These are phyloP conservation scores for Parathielavia appendiculata DNA, from an alignment of 495 filamentous ascomycete species.

Conservation along the genomic window DNA sequence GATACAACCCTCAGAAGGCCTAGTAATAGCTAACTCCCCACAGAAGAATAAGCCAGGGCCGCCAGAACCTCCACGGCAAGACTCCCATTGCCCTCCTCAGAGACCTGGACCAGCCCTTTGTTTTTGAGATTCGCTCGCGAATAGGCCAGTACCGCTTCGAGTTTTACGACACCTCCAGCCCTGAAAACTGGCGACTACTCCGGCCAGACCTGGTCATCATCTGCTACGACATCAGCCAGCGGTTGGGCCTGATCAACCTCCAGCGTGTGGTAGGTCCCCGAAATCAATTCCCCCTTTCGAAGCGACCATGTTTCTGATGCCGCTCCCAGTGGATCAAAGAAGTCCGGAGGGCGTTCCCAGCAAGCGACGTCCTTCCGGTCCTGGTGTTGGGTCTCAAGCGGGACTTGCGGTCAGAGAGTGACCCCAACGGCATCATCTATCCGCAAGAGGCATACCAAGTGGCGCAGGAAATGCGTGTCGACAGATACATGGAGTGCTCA, in stretches of 20 bases:
- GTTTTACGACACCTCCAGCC: slow-evolving; percentile 73
- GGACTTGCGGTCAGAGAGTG: slow-evolving; percentile 61
- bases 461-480: slow-evolving; percentile 75
- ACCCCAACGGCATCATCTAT: slow-evolving; percentile 64
- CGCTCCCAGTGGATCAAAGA: slow-evolving; percentile 61
- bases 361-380: slow-evolving; percentile 57
- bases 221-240: slow-evolving; percentile 74
- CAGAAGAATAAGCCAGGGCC: slow-evolving; percentile 48
- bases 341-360: slow-evolving; percentile 57
- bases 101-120: slow-evolving; percentile 77
- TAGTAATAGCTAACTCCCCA: slow-evolving; percentile 10
- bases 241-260: slow-evolving; percentile 58
- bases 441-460: slow-evolving; percentile 69
- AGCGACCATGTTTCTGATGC: slow-evolving; percentile 16
- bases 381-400: slow-evolving; percentile 78
- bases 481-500: slow-evolving; percentile 87
- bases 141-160: slow-evolving; percentile 62
- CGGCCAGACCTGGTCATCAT: slow-evolving; percentile 67
- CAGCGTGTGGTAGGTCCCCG: slow-evolving; percentile 47
- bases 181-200: slow-evolving; percentile 69
- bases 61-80: slow-evolving; percentile 33
- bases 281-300: neutral
- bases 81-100: slow-evolving; percentile 52
- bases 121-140: slow-evolving; percentile 64
- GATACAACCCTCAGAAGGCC: neutral